These are phyloP conservation scores for Ustilago crameri DNA, from an alignment of 1,284 basidiomycete species.

Conservation along the genomic window DNA sequence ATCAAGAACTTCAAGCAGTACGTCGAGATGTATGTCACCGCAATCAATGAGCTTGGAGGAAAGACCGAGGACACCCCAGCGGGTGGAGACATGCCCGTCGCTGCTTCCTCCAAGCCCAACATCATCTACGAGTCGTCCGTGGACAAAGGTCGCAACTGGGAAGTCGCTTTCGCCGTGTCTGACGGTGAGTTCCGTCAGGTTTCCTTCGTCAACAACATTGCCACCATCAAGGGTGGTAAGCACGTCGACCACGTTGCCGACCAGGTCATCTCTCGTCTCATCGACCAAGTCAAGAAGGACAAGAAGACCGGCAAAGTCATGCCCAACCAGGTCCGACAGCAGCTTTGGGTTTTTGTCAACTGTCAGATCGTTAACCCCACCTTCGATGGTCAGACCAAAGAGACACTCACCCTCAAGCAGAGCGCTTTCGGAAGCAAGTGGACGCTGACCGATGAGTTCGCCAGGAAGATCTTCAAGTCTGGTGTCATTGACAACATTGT, in stretches of 20 bases:
- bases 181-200: slow-evolving; percentile 83
- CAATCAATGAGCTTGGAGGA: slow-evolving; percentile 68
- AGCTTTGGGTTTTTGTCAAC: slow-evolving; percentile 99
- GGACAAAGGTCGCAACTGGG: slow-evolving; percentile 79
- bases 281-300: slow-evolving; percentile 89
- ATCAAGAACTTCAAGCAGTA: slow-evolving; percentile 98
- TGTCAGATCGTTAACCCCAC: slow-evolving; percentile 96
- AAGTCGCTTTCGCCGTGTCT: slow-evolving; percentile 93
- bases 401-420: slow-evolving; percentile 86
- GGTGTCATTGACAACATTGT: slow-evolving; percentile 91
- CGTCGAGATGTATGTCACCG: slow-evolving; percentile 84
- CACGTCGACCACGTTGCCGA: slow-evolving; percentile 90
- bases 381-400: slow-evolving; percentile 99
- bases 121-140: slow-evolving; percentile 85
- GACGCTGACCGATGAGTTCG: slow-evolving; percentile 89
- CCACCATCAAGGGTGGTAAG: slow-evolving; percentile 95
- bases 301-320: slow-evolving; percentile 88
- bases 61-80: slow-evolving; percentile 43
- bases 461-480: slow-evolving; percentile 93
- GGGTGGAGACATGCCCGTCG: slow-evolving; percentile 70
- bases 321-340: slow-evolving; percentile 91
- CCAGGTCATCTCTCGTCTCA: slow-evolving; percentile 81
- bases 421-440: slow-evolving; percentile 90
- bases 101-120: slow-evolving; percentile 78
- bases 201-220: slow-evolving; percentile 97